Conservation (phyloP, 768 basidiomycete genomes). For the Tulasnella sp. region DNA sequence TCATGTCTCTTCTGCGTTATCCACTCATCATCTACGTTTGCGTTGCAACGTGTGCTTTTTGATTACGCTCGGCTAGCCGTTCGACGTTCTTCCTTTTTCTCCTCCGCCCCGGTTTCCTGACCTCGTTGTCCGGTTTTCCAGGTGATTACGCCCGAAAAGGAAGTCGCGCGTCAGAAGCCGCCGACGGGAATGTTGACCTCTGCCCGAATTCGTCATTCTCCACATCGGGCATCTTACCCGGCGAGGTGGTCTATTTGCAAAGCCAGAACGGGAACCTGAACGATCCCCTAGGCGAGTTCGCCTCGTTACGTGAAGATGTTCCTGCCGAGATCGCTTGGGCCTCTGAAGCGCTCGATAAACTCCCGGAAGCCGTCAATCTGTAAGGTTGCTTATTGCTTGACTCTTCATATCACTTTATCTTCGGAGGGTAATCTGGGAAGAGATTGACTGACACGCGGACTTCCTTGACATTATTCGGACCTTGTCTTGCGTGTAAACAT, state of each 20-base stretch:
- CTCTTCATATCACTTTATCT: neutral
- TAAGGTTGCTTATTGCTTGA: conserved; percentile 34
- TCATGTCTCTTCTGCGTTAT: neutral
- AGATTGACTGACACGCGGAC: neutral
- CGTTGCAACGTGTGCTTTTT: neutral
- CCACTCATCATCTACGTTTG: neutral
- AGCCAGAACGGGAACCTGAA: conserved; percentile 83
- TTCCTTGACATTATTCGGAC: neutral
- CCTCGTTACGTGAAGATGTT: conserved; percentile 50
- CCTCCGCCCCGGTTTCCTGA: too few species aligned
- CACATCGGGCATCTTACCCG: conserved; percentile 15
- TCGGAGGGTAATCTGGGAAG: neutral
- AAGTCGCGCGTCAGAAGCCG: neutral
- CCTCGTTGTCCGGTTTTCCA: neutral
- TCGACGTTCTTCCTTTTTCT: neutral
- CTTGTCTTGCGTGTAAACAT: neutral
- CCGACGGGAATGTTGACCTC: neutral
- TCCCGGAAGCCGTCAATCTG: conserved; percentile 83
- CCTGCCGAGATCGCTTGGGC: conserved; percentile 62
- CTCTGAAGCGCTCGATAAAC: conserved; percentile 62
- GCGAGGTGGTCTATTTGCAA: conserved; percentile 62
- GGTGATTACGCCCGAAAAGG: neutral
- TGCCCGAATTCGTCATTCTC: neutral
- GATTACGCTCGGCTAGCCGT: too few species aligned
- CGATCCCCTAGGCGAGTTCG: conserved; percentile 44